Base-by-base conservation (phyloP, 2,329 filamentous ascomycete genomes). In the Paecilomyces variotii region DNA sequence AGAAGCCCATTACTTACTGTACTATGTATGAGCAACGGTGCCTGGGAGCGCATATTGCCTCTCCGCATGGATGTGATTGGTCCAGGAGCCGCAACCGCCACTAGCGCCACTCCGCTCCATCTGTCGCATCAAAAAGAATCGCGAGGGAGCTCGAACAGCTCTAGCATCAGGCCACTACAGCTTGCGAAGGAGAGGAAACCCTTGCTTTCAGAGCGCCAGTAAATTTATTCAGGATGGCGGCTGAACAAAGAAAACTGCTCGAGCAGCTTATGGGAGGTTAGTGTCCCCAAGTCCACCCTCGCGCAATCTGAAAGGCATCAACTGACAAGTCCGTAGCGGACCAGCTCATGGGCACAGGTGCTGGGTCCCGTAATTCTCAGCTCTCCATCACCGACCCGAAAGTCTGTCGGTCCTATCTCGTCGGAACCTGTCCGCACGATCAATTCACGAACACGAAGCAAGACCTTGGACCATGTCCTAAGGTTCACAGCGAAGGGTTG, bases 391-490 rank as follows among this genome's bases (percentile, higher is more conserved):
- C 87, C 60, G 94, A 97, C 75, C 83, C 89, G 57, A 97, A 96
- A 77, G 90, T 96, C 67, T 99, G 94, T 80, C 90, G 91, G 57
- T 97, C 92, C 19, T 97, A 93, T 75, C 84, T 99, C 55, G 91
- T 85, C 62, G 94, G 94, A 67, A 95, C 90, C 60, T 99, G 94
- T 74, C 94, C 94, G 0, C 93, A 97, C 80, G 94, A 99, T 73
- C 90, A 99, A 70, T 99, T 99, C 83, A 99, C 93, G 64, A 99
- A 99, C 78, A 99, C 94, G 53, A 97, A 97, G 79, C 92, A 97
- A 82, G 94, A 99, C 73, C 84, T 97, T 34, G 94, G 94, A 2
- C 84, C 86, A 0, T 99, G 94, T 71, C 84, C 90, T 55, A 94
- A 93, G 72, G 84, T 93, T 27, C 94, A 99, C 78, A 89, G 86